These are phyloP conservation scores for Salix koriyanagi DNA, from an alignment of 345 rosid genomes.

Conservation along the genomic window DNA sequence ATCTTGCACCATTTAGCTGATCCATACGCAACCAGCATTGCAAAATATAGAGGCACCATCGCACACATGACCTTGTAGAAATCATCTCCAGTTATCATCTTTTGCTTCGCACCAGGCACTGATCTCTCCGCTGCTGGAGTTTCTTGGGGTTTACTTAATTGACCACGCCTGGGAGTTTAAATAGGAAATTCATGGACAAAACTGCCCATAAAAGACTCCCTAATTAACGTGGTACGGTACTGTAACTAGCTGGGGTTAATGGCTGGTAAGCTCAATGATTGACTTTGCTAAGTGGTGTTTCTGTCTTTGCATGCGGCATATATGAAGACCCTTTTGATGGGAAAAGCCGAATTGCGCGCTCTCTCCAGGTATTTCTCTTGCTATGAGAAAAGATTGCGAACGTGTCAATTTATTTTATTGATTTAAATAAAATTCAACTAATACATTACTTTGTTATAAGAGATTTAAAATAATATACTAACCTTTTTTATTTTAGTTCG, in stretches of 20 bases:
- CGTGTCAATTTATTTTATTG: background rate
- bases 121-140: background rate
- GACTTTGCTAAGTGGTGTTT: background rate
- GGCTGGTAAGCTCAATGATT: conserved; percentile 25
- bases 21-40: conserved; percentile 41
- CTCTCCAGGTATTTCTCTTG: background rate
- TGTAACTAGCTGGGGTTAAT: conserved; percentile 24
- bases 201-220: conserved; percentile 10
- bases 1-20: conserved; percentile 57
- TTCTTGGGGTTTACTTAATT: background rate
- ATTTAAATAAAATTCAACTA: background rate
- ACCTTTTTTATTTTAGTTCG: too few relatives aligned
- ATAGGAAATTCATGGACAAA: conserved; percentile 28
- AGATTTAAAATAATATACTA: too few relatives aligned
- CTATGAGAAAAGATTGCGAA: background rate
- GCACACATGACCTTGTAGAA: conserved; percentile 58
- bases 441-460: too few relatives aligned
- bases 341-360: background rate
- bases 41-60: conserved; percentile 41
- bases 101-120: background rate
- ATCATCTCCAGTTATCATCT: conserved; percentile 35
- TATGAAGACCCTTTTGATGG: background rate
- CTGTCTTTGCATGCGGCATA: conserved; percentile 6
- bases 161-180: conserved; percentile 11
- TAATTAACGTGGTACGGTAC: conserved; percentile 14